phyloP scores from a whole-genome alignment of 139 green algal species.

The Micractinium sp. region DNA sequence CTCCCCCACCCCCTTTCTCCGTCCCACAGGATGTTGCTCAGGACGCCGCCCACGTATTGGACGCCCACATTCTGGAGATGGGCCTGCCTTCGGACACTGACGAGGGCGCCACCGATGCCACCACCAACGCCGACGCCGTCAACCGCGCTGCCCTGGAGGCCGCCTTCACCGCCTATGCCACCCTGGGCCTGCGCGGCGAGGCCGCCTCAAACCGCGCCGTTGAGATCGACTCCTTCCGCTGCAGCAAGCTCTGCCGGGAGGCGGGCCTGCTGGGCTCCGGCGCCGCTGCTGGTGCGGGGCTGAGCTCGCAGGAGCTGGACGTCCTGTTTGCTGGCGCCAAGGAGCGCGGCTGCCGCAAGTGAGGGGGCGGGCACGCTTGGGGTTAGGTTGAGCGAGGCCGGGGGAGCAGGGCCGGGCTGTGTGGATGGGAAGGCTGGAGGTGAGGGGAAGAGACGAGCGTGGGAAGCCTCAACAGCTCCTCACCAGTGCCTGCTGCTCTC shows the following conservation, averaged over 20 bases:
- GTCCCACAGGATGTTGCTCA: not conserved
- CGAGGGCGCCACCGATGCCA: not conserved
- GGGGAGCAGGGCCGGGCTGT: not conserved
- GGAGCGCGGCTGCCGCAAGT: conserved; percentile 1
- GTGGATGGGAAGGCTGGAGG: not conserved
- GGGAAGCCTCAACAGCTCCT: not conserved
- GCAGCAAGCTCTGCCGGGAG: conserved; percentile 19
- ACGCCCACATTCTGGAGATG: not conserved
- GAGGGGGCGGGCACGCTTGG: not conserved
- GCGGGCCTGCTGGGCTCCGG: conserved; percentile 22
- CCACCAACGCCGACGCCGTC: not conserved
- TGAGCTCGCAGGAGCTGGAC: conserved; percentile 14
- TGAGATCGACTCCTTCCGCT: conserved; percentile 26
- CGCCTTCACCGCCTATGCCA: conserved; percentile 9
- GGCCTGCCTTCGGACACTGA: not conserved
- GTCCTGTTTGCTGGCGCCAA: conserved; percentile 9
- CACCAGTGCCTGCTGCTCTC: not conserved
- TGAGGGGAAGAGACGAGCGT: not conserved
- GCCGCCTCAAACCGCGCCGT: not conserved
- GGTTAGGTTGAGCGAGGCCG: not conserved
- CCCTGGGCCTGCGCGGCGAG: not conserved
- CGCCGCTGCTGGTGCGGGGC: too few species aligned
- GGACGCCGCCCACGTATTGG: not conserved
- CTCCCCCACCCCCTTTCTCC: not conserved
- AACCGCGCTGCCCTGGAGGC: not conserved